Conservation (phyloP, 352 stramenopile species). For the Phytophthora macrochlamydospora region DNA sequence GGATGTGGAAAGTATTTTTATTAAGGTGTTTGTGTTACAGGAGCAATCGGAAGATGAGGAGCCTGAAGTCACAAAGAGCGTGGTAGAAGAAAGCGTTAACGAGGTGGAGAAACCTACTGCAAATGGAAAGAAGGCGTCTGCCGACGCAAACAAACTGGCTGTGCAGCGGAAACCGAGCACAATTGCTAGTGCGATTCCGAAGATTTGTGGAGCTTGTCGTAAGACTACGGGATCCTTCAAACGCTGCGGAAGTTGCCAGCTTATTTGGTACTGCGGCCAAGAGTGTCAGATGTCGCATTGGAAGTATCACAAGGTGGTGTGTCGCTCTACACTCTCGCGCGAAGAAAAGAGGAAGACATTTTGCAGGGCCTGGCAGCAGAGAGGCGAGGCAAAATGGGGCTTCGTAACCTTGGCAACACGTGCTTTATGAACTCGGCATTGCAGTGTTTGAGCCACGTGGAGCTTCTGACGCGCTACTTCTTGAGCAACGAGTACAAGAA, state of each 20-base stretch:
- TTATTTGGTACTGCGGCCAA: conserved; percentile 79
- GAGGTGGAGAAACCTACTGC: conserved; percentile 7
- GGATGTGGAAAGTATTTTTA: too few relatives aligned
- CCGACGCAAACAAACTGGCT: conserved; percentile 31
- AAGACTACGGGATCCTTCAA: conserved; percentile 54
- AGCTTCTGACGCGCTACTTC: conserved; percentile 94
- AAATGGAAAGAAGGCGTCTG: conserved; percentile 19
- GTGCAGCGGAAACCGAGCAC: conserved; percentile 35
- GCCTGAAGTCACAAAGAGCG: conserved; percentile 18
- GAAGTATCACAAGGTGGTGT: conserved; percentile 80
- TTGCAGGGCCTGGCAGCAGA: conserved; percentile 50
- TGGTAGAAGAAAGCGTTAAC: conserved; percentile 21
- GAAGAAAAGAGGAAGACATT: conserved; percentile 49
- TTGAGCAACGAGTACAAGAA: conserved; percentile 91
- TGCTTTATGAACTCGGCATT: conserved; percentile 87
- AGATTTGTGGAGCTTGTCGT: conserved; percentile 72
- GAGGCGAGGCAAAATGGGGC: conserved; percentile 76
- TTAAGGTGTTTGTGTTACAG: conserved; percentile 21
- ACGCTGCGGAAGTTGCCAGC: conserved; percentile 75
- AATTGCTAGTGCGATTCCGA: conserved; percentile 39
- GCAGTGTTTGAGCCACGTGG: conserved; percentile 94
- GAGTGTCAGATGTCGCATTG: conserved; percentile 80
- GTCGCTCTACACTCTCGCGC: conserved; percentile 38
- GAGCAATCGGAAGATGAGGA: conserved; percentile 42
- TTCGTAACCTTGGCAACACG: conserved; percentile 81